These are phyloP conservation scores for Rhipidocladum racemiflorum DNA, from an alignment of 176 grass and related monocot genomes.

Conservation along the genomic window DNA sequence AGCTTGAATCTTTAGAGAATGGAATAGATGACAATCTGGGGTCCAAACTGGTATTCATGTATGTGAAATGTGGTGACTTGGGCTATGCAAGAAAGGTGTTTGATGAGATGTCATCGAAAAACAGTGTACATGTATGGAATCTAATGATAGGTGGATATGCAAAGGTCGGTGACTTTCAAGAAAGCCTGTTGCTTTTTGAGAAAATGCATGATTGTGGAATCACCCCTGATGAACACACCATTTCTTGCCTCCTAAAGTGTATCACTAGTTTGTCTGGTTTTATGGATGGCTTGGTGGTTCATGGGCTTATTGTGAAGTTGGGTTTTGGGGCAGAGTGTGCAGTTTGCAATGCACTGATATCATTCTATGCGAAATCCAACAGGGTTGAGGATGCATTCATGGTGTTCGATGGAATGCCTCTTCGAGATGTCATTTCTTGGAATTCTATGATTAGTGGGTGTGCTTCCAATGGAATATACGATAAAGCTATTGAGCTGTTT, in stretches of 20 bases:
- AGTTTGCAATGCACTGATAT: conserved; percentile 70
- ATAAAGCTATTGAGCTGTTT: conserved; percentile 48
- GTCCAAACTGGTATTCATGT: conserved; percentile 80
- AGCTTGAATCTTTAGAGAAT: conserved; percentile 29
- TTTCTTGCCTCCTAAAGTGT: conserved; percentile 74
- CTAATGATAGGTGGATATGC: conserved; percentile 62
- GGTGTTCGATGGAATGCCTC: conserved; percentile 68
- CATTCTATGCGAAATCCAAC: conserved; percentile 60
- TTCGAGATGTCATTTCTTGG: conserved; percentile 72
- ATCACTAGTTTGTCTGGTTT: conserved; percentile 41
- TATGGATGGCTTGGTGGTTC: conserved; percentile 46
- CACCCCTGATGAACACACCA: conserved; percentile 52
- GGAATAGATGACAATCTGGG: conserved; percentile 52
- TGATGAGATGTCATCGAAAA: conserved; percentile 44
- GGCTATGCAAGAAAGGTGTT: conserved; percentile 57
- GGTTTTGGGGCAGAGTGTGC: conserved; percentile 58
- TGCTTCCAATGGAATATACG: conserved; percentile 51
- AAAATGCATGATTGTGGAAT: conserved; percentile 52
- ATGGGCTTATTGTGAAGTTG: conserved; percentile 63
- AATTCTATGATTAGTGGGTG: conserved; percentile 72
- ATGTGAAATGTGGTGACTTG: conserved; percentile 70
- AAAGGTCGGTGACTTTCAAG: conserved; percentile 49
- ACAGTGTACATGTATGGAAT: conserved; percentile 55
- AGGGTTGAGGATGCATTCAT: conserved; percentile 48
- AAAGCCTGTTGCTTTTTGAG: conserved; percentile 67